phyloP scores from a whole-genome alignment of 345 rosid genomes.

The Murraya paniculata region DNA sequence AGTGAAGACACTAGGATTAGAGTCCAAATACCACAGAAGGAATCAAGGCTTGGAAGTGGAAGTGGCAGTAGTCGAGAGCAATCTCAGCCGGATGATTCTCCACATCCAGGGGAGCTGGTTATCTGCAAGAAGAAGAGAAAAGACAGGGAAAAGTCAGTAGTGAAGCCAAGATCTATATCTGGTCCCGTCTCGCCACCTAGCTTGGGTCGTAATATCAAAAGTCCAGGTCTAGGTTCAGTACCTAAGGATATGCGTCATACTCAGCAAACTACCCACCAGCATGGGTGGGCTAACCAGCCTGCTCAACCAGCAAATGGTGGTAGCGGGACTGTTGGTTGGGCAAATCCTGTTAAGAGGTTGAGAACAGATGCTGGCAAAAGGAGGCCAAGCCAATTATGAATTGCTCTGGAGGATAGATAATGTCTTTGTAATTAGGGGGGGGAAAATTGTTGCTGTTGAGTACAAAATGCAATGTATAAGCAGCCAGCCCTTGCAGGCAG shows the following conservation, averaged over 20 bases:
- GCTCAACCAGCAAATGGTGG: constrained; percentile 53
- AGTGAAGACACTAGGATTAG: constrained; percentile 71
- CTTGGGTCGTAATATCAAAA: constrained; percentile 57
- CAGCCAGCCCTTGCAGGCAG: constrained; percentile 18
- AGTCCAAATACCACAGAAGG: constrained; percentile 67
- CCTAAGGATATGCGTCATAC: constrained; percentile 51
- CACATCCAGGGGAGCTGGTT: constrained; percentile 94
- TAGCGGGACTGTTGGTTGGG: constrained; percentile 84
- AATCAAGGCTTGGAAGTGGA: constrained; percentile 57
- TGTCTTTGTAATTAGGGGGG: neutral
- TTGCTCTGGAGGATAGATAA: constrained; percentile 15
- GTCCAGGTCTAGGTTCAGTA: constrained; percentile 48
- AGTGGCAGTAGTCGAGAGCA: constrained; percentile 48
- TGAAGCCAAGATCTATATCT: constrained; percentile 60
- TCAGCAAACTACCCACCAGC: constrained; percentile 52
- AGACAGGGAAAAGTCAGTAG: constrained; percentile 79
- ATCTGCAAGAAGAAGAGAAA: constrained; percentile 99
- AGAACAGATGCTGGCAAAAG: constrained; percentile 93
- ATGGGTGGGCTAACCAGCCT: constrained; percentile 71
- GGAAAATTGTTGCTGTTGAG: constrained; percentile 12
- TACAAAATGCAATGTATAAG: constrained; percentile 16
- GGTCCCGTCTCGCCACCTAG: constrained; percentile 82
- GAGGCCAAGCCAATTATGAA: constrained; percentile 83
- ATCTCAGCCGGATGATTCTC: constrained; percentile 61
- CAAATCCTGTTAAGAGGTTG: constrained; percentile 95